phyloP scores from a whole-genome alignment of 139 green algal genomes.

The Pleodorina starrii region DNA sequence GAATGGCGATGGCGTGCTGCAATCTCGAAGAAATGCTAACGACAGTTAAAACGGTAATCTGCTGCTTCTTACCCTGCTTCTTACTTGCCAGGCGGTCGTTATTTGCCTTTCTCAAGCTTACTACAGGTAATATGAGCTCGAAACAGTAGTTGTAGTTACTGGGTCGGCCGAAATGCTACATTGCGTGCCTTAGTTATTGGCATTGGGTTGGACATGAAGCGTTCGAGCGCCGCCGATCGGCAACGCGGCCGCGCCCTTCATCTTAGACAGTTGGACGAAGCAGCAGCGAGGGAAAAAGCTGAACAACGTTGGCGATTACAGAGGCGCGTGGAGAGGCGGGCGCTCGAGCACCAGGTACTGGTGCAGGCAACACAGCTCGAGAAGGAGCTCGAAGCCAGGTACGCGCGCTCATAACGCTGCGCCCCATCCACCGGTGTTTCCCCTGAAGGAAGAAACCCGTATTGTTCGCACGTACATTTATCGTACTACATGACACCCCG shows the following conservation, averaged over 20 bases:
- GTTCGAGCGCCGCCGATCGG: neutral
- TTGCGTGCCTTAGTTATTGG: neutral
- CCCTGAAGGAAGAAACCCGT: no score
- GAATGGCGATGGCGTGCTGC: no score
- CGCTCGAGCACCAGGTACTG: neutral
- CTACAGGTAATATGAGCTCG: no score
- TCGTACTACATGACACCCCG: no score
- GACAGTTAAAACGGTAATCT: no score
- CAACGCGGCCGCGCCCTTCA: neutral
- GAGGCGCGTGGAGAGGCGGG: neutral
- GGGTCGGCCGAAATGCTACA: neutral
- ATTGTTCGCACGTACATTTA: no score
- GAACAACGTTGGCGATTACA: neutral
- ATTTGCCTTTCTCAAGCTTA: no score
- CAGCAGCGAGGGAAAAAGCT: neutral
- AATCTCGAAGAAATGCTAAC: neutral
- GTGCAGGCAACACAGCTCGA: slow-evolving; percentile 10
- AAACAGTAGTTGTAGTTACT: no score
- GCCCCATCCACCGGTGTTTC: no score
- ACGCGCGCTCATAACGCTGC: no score
- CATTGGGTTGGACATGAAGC: neutral
- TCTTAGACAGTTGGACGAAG: neutral
- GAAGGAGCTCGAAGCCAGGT: slow-evolving; percentile 35
- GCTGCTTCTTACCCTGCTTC: no score
- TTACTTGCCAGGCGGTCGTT: no score